Evolutionary conservation across 2,329 filamentous ascomycete species (phyloP).

Genomic region (Aspergillus chevalieri): DNA sequence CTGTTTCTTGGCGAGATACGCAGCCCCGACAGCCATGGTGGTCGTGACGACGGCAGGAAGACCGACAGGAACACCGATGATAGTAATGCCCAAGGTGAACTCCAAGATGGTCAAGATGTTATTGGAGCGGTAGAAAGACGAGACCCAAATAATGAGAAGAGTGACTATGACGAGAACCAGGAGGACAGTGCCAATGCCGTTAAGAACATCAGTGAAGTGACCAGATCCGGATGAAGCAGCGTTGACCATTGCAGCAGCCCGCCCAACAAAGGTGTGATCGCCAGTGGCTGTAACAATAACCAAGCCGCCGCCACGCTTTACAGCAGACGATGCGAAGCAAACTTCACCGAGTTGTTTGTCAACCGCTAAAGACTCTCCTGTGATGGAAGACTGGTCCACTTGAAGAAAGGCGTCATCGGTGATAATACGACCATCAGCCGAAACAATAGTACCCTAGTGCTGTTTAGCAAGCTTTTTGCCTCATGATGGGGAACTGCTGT

Average conservation of each 20-base stretch:
- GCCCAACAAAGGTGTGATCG: conserved; percentile 86
- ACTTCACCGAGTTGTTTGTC: conserved; percentile 78
- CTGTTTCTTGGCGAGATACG: conserved; percentile 86
- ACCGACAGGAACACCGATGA: conserved; percentile 88
- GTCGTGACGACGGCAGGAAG: conserved; percentile 89
- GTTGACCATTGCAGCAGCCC: conserved; percentile 78
- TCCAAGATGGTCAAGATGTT: conserved; percentile 70
- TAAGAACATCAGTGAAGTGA: conserved; percentile 87
- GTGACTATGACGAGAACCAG: conserved; percentile 75
- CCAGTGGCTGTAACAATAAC: conserved; percentile 77
- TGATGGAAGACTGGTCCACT: conserved; percentile 87
- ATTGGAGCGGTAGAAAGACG: conserved; percentile 83
- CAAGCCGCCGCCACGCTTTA: conserved; percentile 86
- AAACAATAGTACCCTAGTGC: conserved; percentile 70
- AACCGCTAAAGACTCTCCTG: conserved; percentile 83
- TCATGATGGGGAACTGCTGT: conserved; percentile 9
- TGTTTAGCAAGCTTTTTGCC: conserved; percentile 1
- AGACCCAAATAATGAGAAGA: conserved; percentile 76
- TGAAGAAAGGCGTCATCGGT: conserved; percentile 80
- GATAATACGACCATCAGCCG: conserved; percentile 79
- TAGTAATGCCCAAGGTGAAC: conserved; percentile 82
- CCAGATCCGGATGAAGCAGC: conserved; percentile 66
- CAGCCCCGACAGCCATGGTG: conserved; percentile 89
- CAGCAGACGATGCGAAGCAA: conserved; percentile 77
- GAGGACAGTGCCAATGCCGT: conserved; percentile 76